Percentiles rank a stretch among this genome's conserved stretches.
phyloP scores from a whole-genome alignment of 148 eudicot species.

The Rhododendron williamsianum region DNA sequence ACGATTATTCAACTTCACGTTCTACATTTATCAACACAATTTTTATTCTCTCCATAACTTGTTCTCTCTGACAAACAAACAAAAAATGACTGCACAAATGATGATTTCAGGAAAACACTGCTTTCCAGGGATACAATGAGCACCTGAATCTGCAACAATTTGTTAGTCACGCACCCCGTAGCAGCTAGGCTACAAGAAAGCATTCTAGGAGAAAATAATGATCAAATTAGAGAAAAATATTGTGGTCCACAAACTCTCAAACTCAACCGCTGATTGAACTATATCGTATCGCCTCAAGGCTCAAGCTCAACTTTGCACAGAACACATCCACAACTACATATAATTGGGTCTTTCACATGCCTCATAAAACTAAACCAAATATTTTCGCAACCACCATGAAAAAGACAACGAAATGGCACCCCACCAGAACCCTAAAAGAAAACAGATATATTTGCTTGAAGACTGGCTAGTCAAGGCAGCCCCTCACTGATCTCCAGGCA shows the following conservation, averaged over 20 bases:
- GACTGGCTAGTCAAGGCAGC: not conserved
- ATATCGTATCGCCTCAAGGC: not conserved
- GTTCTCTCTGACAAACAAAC: too few species aligned
- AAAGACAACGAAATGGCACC: not conserved
- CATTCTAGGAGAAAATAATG: not conserved
- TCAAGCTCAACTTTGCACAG: not conserved
- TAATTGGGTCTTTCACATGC: not conserved
- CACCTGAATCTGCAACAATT: too few species aligned
- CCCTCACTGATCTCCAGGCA: slow-evolving; percentile 45
- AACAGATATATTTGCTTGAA: not conserved
- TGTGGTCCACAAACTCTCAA: not conserved
- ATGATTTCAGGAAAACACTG: too few species aligned
- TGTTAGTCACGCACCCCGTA: too few species aligned
- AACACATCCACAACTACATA: not conserved
- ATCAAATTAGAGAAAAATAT: not conserved
- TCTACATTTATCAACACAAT: too few species aligned
- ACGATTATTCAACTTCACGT: too few species aligned
- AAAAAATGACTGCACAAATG: too few species aligned
- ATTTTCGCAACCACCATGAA: not conserved
- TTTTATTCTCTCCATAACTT: too few species aligned
- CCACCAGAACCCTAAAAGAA: not conserved
- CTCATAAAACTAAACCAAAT: not conserved
- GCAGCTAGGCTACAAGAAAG: not conserved
- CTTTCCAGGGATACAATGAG: too few species aligned
- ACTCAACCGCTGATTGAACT: not conserved